Evolutionary conservation across 73 alveolate genomes (phyloP).

Genomic region (Tetrahymena malaccensis): DNA sequence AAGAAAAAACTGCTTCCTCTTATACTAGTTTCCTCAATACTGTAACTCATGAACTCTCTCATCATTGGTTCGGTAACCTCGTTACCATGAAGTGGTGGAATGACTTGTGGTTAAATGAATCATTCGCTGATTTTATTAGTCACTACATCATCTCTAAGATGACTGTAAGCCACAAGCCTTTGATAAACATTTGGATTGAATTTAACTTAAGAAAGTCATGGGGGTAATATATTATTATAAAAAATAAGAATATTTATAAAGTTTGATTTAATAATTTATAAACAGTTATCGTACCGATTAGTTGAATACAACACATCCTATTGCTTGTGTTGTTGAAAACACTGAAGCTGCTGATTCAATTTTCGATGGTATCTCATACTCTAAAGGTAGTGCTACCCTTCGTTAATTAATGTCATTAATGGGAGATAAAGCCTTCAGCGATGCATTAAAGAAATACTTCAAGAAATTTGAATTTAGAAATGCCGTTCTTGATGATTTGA

Average conservation of each 20-base stretch:
- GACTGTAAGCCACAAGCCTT: conserved; percentile 11
- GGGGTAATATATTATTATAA: conserved; percentile 25
- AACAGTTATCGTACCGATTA: conserved; percentile 60
- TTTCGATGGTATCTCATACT: conserved; percentile 95
- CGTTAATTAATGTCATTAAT: conserved; percentile 71
- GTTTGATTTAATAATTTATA: too few relatives aligned
- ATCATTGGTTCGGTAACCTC: conserved; percentile 91
- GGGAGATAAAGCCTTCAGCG: conserved; percentile 77
- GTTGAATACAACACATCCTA: conserved; percentile 85
- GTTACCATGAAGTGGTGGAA: conserved; percentile 96
- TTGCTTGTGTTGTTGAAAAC: conserved; percentile 68
- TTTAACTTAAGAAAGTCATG: conserved; percentile 29
- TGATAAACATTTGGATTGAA: conserved; percentile 24
- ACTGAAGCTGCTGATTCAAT: conserved; percentile 87
- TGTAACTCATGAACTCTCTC: conserved; percentile 83
- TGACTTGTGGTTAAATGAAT: conserved; percentile 87
- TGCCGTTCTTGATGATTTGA: conserved; percentile 85
- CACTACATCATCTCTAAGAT: conserved; percentile 14
- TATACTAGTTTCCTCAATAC: conserved; percentile 60
- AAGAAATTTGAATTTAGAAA: conserved; percentile 68
- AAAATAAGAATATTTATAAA: too few relatives aligned
- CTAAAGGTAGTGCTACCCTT: conserved; percentile 92
- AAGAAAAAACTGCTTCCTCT: conserved; percentile 30
- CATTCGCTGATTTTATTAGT: conserved; percentile 66
- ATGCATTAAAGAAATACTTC: conserved; percentile 79